Conservation (phyloP, 2,329 filamentous ascomycete species). For the Curvularia hawaiiensis region DNA sequence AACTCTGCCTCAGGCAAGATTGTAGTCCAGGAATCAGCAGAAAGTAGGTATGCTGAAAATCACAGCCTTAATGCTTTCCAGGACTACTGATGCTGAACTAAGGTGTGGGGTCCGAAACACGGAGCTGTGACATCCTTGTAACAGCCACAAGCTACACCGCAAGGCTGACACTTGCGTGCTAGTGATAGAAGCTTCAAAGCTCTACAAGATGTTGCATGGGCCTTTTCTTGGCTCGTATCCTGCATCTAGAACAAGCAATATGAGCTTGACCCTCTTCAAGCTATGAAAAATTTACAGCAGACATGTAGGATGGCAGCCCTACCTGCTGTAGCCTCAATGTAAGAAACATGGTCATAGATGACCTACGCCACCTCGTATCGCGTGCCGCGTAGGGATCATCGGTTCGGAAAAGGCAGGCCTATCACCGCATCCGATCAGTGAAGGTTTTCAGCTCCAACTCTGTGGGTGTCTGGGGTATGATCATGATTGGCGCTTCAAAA, state of each 20-base stretch:
- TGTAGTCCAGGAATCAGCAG: background rate
- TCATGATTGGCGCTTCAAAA: conserved; percentile 1
- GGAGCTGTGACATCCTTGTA: background rate
- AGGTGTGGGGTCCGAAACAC: background rate
- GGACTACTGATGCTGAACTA: background rate
- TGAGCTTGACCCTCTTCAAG: background rate
- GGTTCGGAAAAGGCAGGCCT: background rate
- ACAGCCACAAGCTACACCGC: background rate
- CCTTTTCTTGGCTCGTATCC: background rate
- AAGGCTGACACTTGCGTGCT: background rate
- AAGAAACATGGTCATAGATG: background rate
- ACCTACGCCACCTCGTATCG: background rate
- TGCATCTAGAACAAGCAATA: background rate
- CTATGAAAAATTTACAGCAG: background rate
- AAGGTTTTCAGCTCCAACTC: background rate
- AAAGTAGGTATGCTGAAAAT: background rate
- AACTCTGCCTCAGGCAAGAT: background rate
- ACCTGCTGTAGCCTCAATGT: background rate
- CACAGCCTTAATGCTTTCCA: background rate
- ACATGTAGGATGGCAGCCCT: background rate
- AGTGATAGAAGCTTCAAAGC: background rate
- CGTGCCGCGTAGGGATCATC: background rate
- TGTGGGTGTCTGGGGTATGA: background rate
- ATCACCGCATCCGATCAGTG: background rate
- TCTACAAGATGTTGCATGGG: background rate